Evolutionary conservation across 371 early-diverging fungal species (phyloP).

Genomic region (Mucor lusitanicus): DNA sequence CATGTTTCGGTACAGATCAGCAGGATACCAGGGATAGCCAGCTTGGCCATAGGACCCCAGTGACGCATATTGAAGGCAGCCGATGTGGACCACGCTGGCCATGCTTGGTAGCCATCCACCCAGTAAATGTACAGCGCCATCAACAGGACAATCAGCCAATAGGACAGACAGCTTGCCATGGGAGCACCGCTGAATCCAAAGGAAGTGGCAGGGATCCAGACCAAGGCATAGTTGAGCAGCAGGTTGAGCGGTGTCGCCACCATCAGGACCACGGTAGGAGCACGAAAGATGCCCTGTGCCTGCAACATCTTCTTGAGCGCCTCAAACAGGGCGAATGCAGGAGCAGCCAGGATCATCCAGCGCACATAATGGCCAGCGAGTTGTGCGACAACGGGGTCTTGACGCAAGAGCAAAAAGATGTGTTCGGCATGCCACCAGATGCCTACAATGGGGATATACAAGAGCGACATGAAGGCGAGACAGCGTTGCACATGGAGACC

Average conservation of each 20-base stretch:
- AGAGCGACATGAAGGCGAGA: constrained; percentile 62
- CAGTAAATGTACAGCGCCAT: constrained; percentile 63
- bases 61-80: constrained; percentile 53
- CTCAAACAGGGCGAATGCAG: constrained; percentile 75
- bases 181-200: constrained; percentile 86
- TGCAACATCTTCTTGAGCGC: constrained; percentile 77
- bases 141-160: constrained; percentile 63
- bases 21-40: constrained; percentile 71
- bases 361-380: constrained; percentile 55
- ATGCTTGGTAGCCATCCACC: constrained; percentile 68
- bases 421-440: constrained; percentile 73
- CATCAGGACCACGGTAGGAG: constrained; percentile 66
- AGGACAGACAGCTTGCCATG: constrained; percentile 70
- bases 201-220: constrained; percentile 63
- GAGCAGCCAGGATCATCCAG: constrained; percentile 67
- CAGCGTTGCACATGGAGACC: constrained; percentile 85
- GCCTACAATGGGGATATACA: constrained; percentile 65
- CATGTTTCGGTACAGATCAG: constrained; percentile 72
- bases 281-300: constrained; percentile 82
- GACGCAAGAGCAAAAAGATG: constrained; percentile 46
- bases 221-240: constrained; percentile 67
- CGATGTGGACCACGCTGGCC: constrained; percentile 76
- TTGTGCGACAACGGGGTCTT: constrained; percentile 35
- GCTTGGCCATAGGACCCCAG: constrained; percentile 63
- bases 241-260: constrained; percentile 73